Percentiles rank a stretch among this genome's conserved stretches.
phyloP scores from a whole-genome alignment of 768 basidiomycete genomes.

The Suillus sp. region DNA sequence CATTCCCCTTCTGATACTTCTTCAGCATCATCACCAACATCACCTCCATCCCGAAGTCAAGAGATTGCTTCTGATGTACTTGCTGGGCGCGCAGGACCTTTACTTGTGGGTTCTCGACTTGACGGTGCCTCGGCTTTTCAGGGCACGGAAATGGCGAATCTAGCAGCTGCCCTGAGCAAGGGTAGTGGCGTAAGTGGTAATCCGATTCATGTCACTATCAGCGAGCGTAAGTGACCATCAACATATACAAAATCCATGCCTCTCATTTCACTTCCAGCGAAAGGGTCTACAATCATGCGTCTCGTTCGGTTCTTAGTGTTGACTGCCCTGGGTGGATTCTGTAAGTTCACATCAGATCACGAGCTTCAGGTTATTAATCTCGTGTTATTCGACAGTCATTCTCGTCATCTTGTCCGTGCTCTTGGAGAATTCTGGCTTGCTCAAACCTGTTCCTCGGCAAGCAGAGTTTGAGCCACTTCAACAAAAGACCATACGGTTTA shows the following conservation, averaged over 20 bases:
- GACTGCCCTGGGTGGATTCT: conserved; percentile 60
- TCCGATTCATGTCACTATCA: conserved; percentile 81
- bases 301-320: conserved; percentile 63
- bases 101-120: not conserved
- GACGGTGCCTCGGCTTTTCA: conserved; percentile 10
- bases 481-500: conserved; percentile 85
- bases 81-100: conserved; percentile 25
- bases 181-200: conserved; percentile 48
- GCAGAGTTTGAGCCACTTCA: conserved; percentile 82
- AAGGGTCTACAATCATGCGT: conserved; percentile 65
- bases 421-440: conserved; percentile 90
- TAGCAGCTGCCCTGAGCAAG: conserved; percentile 42
- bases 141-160: conserved; percentile 42
- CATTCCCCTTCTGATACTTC: conserved; percentile 19
- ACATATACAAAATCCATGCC: conserved; percentile 7
- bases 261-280: conserved; percentile 45
- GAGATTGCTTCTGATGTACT: conserved; percentile 45
- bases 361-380: not conserved
- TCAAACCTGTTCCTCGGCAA: conserved; percentile 84
- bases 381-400: conserved; percentile 50
- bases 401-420: conserved; percentile 86
- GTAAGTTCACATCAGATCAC: conserved; percentile 43
- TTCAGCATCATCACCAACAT: conserved; percentile 17
- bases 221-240: conserved; percentile 62
- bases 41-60: conserved; percentile 41